Conservation (phyloP, 768 basidiomycete species). For the Leccinum broughii region DNA sequence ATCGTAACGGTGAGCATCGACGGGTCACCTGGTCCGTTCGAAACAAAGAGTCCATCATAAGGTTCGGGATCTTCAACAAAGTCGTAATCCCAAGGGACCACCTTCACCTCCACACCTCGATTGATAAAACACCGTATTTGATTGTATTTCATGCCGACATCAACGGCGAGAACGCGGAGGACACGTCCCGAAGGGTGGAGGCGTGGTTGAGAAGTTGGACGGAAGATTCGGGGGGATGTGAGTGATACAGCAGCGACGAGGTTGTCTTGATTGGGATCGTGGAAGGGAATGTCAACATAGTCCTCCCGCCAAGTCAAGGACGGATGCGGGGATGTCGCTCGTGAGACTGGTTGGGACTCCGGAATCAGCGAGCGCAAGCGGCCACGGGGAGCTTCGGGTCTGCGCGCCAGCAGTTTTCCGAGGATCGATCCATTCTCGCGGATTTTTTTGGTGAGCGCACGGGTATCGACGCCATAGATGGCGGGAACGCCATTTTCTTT, state of each 20-base stretch:
- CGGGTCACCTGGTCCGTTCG: conserved; percentile 98
- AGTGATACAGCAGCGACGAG: conserved; percentile 90
- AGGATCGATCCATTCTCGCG: conserved; percentile 94
- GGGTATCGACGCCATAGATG: conserved; percentile 94
- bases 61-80: conserved; percentile 76
- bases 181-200: conserved; percentile 78
- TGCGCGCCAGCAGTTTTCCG: conserved; percentile 75
- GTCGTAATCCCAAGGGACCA: conserved; percentile 97
- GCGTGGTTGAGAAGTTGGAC: conserved; percentile 53
- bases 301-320: conserved; percentile 75
- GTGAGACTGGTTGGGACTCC: conserved; percentile 43
- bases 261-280: conserved; percentile 86
- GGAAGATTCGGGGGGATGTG: conserved; percentile 63
- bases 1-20: conserved; percentile 79
- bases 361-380: conserved; percentile 36
- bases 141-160: conserved; percentile 99
- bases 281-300: conserved; percentile 79
- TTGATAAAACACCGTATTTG: conserved; percentile 95
- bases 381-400: conserved; percentile 44
- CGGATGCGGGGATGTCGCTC: conserved; percentile 54
- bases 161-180: conserved; percentile 84
- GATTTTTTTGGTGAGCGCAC: conserved; percentile 94
- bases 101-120: conserved; percentile 93
- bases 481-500: conserved; percentile 95
- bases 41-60: conserved; percentile 94